Conservation (phyloP, 192 early-diverging fungal genomes). For the Bifiguratus adelaidae region DNA sequence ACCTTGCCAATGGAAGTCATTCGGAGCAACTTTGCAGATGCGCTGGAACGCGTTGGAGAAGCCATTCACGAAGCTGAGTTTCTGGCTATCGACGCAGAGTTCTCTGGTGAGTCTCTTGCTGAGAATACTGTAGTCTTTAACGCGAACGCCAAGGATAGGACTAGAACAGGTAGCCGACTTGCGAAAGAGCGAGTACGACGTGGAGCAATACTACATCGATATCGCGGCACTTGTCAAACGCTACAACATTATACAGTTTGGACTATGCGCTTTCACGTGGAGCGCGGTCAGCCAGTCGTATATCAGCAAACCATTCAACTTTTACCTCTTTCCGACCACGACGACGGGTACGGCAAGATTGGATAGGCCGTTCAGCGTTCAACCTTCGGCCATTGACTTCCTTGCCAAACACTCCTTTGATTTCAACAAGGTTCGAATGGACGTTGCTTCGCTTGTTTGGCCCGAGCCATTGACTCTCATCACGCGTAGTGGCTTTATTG, state of each 20-base stretch:
- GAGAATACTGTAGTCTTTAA: neutral
- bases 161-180: too few relatives aligned
- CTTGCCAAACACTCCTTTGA: constrained; percentile 43
- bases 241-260: constrained; percentile 50
- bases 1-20: constrained; percentile 38
- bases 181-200: constrained; percentile 9
- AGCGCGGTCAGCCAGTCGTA: constrained; percentile 27
- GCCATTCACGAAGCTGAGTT: constrained; percentile 46
- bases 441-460: too few relatives aligned
- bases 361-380: constrained; percentile 34
- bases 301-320: constrained; percentile 53
- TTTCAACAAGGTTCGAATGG: constrained; percentile 38
- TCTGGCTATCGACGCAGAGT: constrained; percentile 52
- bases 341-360: constrained; percentile 22
- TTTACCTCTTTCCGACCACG: constrained; percentile 44
- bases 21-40: constrained; percentile 25
- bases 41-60: constrained; percentile 27
- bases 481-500: constrained; percentile 23
- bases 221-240: constrained; percentile 18
- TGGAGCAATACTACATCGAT: constrained; percentile 41
- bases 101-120: constrained; percentile 35
- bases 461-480: neutral
- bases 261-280: constrained; percentile 51
- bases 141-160: neutral
- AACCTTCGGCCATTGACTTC: constrained; percentile 45